Conservation (phyloP, 176 grass and related monocot species). For the Leersia perrieri region DNA sequence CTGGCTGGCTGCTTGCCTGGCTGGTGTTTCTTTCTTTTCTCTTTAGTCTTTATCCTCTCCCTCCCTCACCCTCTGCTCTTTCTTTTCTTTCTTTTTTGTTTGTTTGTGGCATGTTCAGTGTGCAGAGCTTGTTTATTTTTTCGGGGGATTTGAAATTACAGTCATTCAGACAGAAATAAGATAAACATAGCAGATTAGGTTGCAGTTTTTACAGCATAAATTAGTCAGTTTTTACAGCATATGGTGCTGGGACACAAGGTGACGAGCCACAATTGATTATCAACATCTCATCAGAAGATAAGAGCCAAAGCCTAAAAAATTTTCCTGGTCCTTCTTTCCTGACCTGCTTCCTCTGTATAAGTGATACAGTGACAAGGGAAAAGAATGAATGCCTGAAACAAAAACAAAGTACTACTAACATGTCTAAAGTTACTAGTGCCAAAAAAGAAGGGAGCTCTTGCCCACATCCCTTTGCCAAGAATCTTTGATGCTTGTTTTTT, state of each 20-base stretch:
- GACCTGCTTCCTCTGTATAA: slow-evolving; percentile 13
- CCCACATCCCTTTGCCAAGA: slow-evolving; percentile 61
- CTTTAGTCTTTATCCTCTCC: not conserved
- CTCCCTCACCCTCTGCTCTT: not conserved
- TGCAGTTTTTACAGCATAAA: not conserved
- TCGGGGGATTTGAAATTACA: not conserved
- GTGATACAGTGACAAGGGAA: slow-evolving; percentile 34
- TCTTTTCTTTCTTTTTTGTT: slow-evolving; percentile 27
- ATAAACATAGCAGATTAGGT: not conserved
- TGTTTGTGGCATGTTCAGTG: slow-evolving; percentile 18
- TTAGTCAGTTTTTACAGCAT: not conserved
- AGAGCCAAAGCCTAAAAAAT: not conserved
- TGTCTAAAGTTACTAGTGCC: slow-evolving; percentile 41
- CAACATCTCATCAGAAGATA: slow-evolving; percentile 5
- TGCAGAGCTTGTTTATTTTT: not conserved
- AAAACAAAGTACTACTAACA: slow-evolving; percentile 24
- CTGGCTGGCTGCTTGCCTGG: slow-evolving; percentile 21
- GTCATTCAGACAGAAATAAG: not conserved
- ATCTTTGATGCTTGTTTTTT: slow-evolving; percentile 53
- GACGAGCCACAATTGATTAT: not conserved
- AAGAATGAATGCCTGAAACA: slow-evolving; percentile 34
- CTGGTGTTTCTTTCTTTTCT: slow-evolving; percentile 12
- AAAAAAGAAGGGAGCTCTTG: slow-evolving; percentile 43
- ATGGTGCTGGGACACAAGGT: not conserved
- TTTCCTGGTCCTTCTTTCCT: slow-evolving; percentile 1